phyloP scores from a whole-genome alignment of 257 asterid genomes.

The Petunia axillaris region DNA sequence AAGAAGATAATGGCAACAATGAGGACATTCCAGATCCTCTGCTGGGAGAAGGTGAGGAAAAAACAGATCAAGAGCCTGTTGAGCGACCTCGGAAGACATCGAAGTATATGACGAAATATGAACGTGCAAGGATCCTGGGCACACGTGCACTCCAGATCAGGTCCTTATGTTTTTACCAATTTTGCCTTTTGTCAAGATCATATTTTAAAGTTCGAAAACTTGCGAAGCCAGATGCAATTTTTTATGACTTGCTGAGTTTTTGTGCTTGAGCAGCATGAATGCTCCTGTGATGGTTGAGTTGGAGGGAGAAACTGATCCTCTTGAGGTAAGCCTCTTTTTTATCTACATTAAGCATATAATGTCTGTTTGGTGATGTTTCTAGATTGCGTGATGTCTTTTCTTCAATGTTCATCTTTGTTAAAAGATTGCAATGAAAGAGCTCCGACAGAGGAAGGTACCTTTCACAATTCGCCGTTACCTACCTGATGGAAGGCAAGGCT shows the following conservation, averaged over 20 bases:
- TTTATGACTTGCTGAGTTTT: slow-evolving; percentile 19
- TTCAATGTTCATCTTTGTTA: slow-evolving; percentile 29
- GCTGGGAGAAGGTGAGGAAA: slow-evolving; percentile 71
- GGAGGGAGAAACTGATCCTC: slow-evolving; percentile 93
- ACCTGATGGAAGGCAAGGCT: slow-evolving; percentile 83
- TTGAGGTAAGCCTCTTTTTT: slow-evolving; percentile 58
- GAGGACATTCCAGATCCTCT: slow-evolving; percentile 62
- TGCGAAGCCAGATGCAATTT: neutral
- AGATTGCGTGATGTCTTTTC: slow-evolving; percentile 5
- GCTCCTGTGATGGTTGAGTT: slow-evolving; percentile 98
- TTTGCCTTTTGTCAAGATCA: neutral
- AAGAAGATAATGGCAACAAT: slow-evolving; percentile 55
- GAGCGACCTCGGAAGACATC: slow-evolving; percentile 86
- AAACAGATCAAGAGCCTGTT: slow-evolving; percentile 57
- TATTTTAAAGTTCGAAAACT: neutral
- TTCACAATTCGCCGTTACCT: slow-evolving; percentile 90
- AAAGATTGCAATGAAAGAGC: slow-evolving; percentile 94
- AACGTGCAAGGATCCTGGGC: slow-evolving; percentile 91
- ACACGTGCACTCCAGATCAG: slow-evolving; percentile 94
- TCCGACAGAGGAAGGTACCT: slow-evolving; percentile 80
- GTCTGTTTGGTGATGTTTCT: neutral
- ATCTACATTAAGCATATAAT: neutral
- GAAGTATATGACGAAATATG: slow-evolving; percentile 90
- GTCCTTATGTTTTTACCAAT: slow-evolving; percentile 33
- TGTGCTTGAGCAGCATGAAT: slow-evolving; percentile 68